These are phyloP conservation scores for Volutella citrinella DNA, from an alignment of 2,329 filamentous ascomycete species.

Conservation along the genomic window DNA sequence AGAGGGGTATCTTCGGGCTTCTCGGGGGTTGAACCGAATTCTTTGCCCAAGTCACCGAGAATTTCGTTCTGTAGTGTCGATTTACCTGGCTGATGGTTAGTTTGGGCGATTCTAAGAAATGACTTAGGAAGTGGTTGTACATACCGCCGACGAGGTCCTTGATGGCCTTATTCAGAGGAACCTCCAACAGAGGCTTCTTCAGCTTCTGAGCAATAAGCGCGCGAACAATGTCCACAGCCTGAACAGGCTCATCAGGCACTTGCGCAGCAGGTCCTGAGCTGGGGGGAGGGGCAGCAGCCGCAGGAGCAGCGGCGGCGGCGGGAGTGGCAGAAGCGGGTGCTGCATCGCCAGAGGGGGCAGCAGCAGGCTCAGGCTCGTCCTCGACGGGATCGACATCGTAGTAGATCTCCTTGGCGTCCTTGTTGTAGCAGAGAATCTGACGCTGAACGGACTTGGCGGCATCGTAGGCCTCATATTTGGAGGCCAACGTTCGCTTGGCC, in stretches of 20 bases:
- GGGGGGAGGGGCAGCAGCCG: constrained; percentile 59
- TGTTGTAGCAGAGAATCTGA: constrained; percentile 99
- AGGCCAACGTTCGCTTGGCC: constrained; percentile 92
- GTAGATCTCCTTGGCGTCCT: constrained; percentile 98
- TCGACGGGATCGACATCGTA: constrained; percentile 96
- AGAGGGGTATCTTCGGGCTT: constrained; percentile 97
- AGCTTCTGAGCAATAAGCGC: constrained; percentile 93
- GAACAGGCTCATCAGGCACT: constrained; percentile 81
- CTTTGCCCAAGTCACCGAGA: constrained; percentile 93
- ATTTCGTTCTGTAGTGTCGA: constrained; percentile 99
- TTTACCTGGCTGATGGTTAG: no score
- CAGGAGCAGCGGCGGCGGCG: constrained; percentile 50
- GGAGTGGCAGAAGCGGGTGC: constrained; percentile 52
- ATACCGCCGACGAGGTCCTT: constrained; percentile 96
- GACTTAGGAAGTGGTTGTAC: constrained; percentile 40
- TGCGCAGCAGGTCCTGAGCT: constrained; percentile 83
- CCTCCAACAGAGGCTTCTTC: constrained; percentile 86
- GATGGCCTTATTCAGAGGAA: constrained; percentile 93
- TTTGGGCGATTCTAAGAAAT: no score
- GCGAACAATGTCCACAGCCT: constrained; percentile 85
- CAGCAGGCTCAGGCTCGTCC: constrained; percentile 72
- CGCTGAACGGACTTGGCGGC: constrained; percentile 93
- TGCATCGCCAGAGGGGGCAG: constrained; percentile 45
- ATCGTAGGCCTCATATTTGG: constrained; percentile 98
- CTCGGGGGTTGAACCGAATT: constrained; percentile 96